Evolutionary conservation across 805 yeast genomes (phyloP).

Genomic region (Pachysolen tannophilus): DNA sequence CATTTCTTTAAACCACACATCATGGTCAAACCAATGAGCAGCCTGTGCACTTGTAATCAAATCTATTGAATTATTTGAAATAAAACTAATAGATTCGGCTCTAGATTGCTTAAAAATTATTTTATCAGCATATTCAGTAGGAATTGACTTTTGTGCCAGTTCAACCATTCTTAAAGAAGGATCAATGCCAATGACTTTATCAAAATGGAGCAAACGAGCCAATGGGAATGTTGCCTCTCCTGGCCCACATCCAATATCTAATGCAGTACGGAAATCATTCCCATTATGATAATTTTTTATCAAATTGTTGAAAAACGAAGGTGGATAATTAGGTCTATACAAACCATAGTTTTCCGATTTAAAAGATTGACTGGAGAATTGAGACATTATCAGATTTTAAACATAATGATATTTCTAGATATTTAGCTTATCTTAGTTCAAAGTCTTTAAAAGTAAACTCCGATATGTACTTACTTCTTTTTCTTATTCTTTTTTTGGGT

Average conservation of each 20-base stretch:
- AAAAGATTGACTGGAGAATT: constrained; percentile 48
- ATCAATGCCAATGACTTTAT: constrained; percentile 38
- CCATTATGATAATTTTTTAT: constrained; percentile 30
- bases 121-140: constrained; percentile 16
- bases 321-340: constrained; percentile 65
- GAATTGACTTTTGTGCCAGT: constrained; percentile 25
- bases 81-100: constrained; percentile 23
- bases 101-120: constrained; percentile 12
- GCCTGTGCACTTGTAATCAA: constrained; percentile 76
- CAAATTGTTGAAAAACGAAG: constrained; percentile 34
- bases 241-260: constrained; percentile 79
- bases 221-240: constrained; percentile 63
- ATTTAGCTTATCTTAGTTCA: too few species aligned
- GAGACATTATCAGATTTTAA: too few species aligned
- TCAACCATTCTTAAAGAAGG: constrained; percentile 38
- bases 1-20: constrained; percentile 21
- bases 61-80: constrained; percentile 32
- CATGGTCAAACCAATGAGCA: constrained; percentile 65
- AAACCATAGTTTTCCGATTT: constrained; percentile 43
- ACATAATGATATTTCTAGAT: too few species aligned
- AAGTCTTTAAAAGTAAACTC: too few species aligned
- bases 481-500: too few species aligned
- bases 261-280: constrained; percentile 24
- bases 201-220: constrained; percentile 27
- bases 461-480: too few species aligned